Evolutionary conservation across 805 yeast species (phyloP), one percentile per base, ranked within the genome.

Genomic region (Candida nitratophila): DNA sequence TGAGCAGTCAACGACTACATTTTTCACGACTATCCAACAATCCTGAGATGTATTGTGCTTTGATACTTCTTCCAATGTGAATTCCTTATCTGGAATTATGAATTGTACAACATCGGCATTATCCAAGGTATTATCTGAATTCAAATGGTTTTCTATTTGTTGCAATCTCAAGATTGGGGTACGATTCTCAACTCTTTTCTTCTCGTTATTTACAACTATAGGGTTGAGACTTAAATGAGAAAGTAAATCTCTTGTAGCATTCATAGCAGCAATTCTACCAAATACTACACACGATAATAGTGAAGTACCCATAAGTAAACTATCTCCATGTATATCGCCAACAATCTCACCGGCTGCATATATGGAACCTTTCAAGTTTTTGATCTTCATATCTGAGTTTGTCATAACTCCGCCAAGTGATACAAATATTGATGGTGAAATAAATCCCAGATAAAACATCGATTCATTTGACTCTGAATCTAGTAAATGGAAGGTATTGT

Each of bases 281-380:
- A 73, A 79, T 0, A 79, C 83, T 8, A 76, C 83, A 65, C 83
- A 77, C 50, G 76, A 80, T 29, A 79, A 60, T 35, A 79, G 61
- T 38, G 79, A 70, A 12, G 79, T 71, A 1, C 84, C 85, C 27
- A 79, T 80, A 24, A 81, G 59, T 58, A 86, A 69, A 52, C 78
- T 77, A 15, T 66, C 71, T 11, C 87, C 87, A 55, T 81, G 86
- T 5, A 81, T 74, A 37, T 86, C 87, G 17, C 86, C 86, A 40
- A 81, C 74, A 19, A 77, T 74, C 56, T 81, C 87, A 14, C 87
- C 88, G 19, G 76, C 76, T 0, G 86, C 86, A 56, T 67, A 80
- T 11, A 79, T 53, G 15, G 81, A 79, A 1, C 60, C 53, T 3
- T 74, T 61, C 3, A 52, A 6, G 2, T 52, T 52, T 10, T 1